Evolutionary conservation across 2,329 filamentous ascomycete genomes (phyloP), one percentile per base, ranked within the genome.

Genomic region (Paraphoma sp.): DNA sequence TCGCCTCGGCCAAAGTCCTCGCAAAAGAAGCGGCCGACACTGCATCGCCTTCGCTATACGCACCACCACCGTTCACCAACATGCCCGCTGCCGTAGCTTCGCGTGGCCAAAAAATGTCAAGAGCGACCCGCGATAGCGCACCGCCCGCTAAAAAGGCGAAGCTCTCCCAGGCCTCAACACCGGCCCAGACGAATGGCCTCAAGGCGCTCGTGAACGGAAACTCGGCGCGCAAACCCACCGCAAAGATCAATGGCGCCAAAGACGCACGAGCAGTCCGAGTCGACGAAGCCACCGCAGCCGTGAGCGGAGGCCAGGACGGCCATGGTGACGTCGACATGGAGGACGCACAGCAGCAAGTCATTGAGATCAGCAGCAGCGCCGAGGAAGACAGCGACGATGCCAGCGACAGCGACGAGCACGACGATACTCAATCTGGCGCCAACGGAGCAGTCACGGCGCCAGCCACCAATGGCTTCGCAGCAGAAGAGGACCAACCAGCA

Each of bases 221-320:
- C 14, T 44, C 65, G 0, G 68, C 72, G 28, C 77, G 68, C 57
- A 77, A 77, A 64, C 69, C 80, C 4, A 80, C 81, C 3, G 82
- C 80, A 16, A 79, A 81, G 52, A 80, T 83, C 53, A 87, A 85
- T 66, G 83, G 84, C 28, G 74, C 80, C 23, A 84, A 82, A 65
- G 78, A 81, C 58, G 69, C 79, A 47, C 80, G 79, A 43, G 81
- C 82, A 62, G 80, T 77, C 55, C 80, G 82, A 41, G 81, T 88
- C 33, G 82, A 88, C 69, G 86, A 89, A 60, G 82, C 84, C 31
- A 81, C 79, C 52, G 79, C 84, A 10, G 79, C 83, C 1, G 83
- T 89, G 10, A 80, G 82, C 46, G 80, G 79, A 33, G 75, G 83
- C 46, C 77, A 78, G 40, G 79, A 81, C 40, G 78, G 80, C 31